Conservation (phyloP, 106 monocot genomes). For the Dendrobium catenatum region DNA sequence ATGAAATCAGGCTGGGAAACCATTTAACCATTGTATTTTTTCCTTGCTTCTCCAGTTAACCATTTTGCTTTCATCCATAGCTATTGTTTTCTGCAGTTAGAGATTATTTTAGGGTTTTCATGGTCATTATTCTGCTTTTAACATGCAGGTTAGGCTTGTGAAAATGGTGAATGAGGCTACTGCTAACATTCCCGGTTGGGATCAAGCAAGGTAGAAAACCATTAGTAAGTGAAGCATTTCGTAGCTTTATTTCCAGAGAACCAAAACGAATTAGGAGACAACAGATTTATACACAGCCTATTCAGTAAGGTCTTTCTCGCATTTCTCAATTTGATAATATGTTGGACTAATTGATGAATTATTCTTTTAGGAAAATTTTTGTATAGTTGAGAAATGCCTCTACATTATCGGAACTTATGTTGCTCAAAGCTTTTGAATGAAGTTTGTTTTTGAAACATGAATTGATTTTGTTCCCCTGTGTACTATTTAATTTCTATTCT, state of each 20-base stretch:
- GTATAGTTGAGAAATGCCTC: background rate
- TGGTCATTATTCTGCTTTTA: background rate
- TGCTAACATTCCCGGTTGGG: conserved; percentile 45
- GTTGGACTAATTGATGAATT: background rate
- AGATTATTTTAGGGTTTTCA: background rate
- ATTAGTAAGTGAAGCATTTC: background rate
- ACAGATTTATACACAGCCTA: background rate
- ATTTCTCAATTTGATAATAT: background rate
- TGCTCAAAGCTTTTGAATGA: background rate
- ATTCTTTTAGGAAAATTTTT: background rate
- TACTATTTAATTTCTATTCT: background rate
- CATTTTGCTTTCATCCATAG: background rate
- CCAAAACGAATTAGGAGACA: background rate
- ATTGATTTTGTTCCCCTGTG: background rate
- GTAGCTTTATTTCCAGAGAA: background rate
- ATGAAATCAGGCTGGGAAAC: background rate
- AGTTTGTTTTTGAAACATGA: background rate
- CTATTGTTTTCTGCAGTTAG: background rate
- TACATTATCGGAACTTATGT: background rate
- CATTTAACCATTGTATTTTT: background rate
- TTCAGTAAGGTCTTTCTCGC: background rate
- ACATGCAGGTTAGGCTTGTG: conserved; percentile 36
- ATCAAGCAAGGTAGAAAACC: conserved; percentile 15
- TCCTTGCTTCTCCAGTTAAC: background rate
- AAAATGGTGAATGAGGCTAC: conserved; percentile 46